Conservation (phyloP, 192 early-diverging fungal species). For the Coemansia interrupta region DNA sequence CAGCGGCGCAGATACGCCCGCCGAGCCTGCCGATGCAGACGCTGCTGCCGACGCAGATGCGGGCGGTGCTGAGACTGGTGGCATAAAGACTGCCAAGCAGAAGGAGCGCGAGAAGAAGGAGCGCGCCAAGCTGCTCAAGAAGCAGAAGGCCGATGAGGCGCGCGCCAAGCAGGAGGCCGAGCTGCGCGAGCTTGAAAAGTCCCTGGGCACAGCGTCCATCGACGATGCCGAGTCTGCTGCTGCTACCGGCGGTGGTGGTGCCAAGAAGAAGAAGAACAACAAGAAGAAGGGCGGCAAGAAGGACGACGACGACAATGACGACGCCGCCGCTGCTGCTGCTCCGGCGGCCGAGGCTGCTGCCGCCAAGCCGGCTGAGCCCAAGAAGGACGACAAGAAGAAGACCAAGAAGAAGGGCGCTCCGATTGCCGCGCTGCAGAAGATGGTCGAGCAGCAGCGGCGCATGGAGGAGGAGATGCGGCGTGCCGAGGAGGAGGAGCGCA, state of each 20-base stretch:
- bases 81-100: constrained; percentile 53
- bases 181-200: constrained; percentile 25
- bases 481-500: constrained; percentile 74
- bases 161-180: constrained; percentile 48
- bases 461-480: constrained; percentile 69
- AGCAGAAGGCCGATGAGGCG: constrained; percentile 41
- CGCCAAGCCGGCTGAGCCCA: constrained; percentile 34
- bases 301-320: constrained; percentile 40
- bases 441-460: constrained; percentile 59
- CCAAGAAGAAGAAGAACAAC: constrained; percentile 52
- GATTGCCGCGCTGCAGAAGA: constrained; percentile 49
- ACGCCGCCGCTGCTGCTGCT: constrained; percentile 28
- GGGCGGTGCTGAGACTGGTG: constrained; percentile 46
- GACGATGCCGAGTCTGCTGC: constrained; percentile 21
- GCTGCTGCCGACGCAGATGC: constrained; percentile 21
- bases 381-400: constrained; percentile 38
- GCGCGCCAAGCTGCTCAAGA: constrained; percentile 38
- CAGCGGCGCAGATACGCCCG: constrained; percentile 22
- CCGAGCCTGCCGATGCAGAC: constrained; percentile 22
- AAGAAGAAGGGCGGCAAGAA: constrained; percentile 60
- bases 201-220: constrained; percentile 19
- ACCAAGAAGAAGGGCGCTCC: constrained; percentile 28
- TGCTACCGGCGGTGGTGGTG: constrained; percentile 15
- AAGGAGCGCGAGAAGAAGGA: constrained; percentile 57
- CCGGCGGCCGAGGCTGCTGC: constrained; percentile 18